Base-by-base conservation (phyloP, 225 moss, liverwort and hornwort species). In the Physcomitrellopsis africana region DNA sequence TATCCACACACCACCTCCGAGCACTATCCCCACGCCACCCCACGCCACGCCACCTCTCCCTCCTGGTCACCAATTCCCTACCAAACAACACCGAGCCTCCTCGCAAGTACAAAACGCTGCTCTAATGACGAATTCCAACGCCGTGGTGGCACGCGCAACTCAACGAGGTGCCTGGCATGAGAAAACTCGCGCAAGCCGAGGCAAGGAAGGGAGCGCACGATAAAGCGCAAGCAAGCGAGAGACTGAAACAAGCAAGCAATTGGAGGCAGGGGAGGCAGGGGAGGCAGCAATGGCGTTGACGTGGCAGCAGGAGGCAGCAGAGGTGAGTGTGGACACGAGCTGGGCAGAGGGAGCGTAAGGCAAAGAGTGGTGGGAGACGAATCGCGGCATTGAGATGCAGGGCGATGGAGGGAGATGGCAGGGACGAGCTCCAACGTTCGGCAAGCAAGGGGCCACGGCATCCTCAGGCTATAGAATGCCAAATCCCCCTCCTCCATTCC, bases 351-450 rank as follows among this genome's bases (percentile, higher is more conserved):
- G 11, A 29, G 5, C 51, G 67, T 23, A 20, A 37, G 32, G 32
- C 32, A 69, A 69, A 55, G 69, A 55, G 69, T 54, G n/a, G 67
- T 17, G 29, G 8, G 18, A 12, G 69, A 13, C 10, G 20, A 14
- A 20, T 42, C 18, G 54, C 18, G 32, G 11, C 37, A 20, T 27
- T 17, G 52, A 24, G 24, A 24, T 24, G 24, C 1, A 24, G 24
- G 24, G 24, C 24, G 24, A 24, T 24, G 24, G 24, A 1, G 1
- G 24, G 24, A 1, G 24, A 24, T 1, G 24, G 24, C n/a, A n/a
- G n/a, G n/a, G n/a, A n/a, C n/a, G n/a, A 24, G 24, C 11, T 51
- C 22, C 19, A 69, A 55, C 14, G 54, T 32, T 37, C 19, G 54
- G 43, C 55, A 22, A 14, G 19, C 55, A 43, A 42, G 55, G 20